Evolutionary conservation across 176 grass and related monocot genomes (phyloP), one percentile per base, ranked within the genome.

Genomic region (Areca catechu): DNA sequence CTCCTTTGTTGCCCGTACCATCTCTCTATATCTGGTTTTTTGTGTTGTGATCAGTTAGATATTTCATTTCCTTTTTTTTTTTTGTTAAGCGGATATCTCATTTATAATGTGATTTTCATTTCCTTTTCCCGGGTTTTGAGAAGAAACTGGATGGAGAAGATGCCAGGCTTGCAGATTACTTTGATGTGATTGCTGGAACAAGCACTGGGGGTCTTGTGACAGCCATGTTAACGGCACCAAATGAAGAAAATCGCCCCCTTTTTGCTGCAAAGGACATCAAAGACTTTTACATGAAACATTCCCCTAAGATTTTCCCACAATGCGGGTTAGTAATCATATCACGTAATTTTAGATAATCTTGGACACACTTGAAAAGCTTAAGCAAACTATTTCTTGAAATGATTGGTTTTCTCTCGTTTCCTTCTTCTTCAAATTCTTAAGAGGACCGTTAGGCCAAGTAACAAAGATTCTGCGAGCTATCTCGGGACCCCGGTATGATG

Each of bases 401-500:
- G 30, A 37, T 37, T 10, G 0, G 30, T 10, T 37, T 37, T 37
- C 30, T 37, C 30, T 37, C 7, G 0, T 37, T 10, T 37, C 30
- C 10, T 10, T 37, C 0, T 37, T 37, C 30, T 7, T 34, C 6
- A 6, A 34, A 7, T 34, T 34, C 29, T 9, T 34, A 89, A 89
- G 90, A 74, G 82, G 79, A 63, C 50, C 48, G 50, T 70, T 89
- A 3, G 79, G 85, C 58, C 71, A 6, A 54, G 69, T 68, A 15
- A 76, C 74, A 50, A 86, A 72, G 79, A 80, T 86, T 49, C 7
- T 86, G 24, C 74, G 70, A 69, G 78, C 79, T 2, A 34, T 82
- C 4, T 83, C 61, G 72, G 85, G 90, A 30, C 82, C 90, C 23
- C 71, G 14, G 56, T 95, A 95, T 71, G 73, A 86, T 86, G 85